These are phyloP conservation scores for Naganishia sp. DNA, from an alignment of 1,284 basidiomycete genomes.

Conservation along the genomic window DNA sequence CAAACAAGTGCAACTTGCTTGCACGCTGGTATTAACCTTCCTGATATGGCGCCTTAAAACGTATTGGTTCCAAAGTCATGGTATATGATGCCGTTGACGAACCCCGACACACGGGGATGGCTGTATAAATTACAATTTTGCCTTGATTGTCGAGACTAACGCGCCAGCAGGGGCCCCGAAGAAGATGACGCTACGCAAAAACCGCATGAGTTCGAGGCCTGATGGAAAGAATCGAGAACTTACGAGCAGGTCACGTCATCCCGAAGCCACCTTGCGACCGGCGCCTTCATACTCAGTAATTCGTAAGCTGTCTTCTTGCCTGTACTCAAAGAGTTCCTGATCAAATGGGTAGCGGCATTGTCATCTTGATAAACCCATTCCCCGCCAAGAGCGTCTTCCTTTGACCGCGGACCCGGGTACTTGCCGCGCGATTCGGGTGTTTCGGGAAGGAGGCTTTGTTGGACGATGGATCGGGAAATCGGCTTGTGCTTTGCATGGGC, in stretches of 20 bases:
- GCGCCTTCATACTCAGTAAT: slow-evolving; percentile 81
- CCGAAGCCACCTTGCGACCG: slow-evolving; percentile 72
- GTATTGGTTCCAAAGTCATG: not conserved
- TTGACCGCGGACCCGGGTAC: slow-evolving; percentile 40
- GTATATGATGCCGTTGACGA: not conserved
- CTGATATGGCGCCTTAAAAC: no score
- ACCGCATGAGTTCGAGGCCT: not conserved
- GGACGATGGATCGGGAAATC: slow-evolving; percentile 25
- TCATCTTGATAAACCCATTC: slow-evolving; percentile 82
- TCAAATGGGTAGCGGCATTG: slow-evolving; percentile 85
- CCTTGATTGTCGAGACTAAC: not conserved
- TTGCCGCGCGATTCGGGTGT: slow-evolving; percentile 36
- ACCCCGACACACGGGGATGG: not conserved
- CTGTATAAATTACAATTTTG: slow-evolving; percentile 3
- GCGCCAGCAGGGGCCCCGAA: slow-evolving; percentile 31
- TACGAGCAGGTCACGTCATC: slow-evolving; percentile 92
- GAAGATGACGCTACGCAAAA: slow-evolving; percentile 39
- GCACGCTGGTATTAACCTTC: no score
- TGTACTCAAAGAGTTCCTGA: slow-evolving; percentile 76
- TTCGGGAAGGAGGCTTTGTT: slow-evolving; percentile 37
- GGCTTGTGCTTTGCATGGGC: slow-evolving; percentile 55
- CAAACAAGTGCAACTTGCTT: no score
- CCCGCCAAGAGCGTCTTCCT: slow-evolving; percentile 44
- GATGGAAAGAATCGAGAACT: slow-evolving; percentile 50
- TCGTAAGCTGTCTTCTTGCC: slow-evolving; percentile 61